Conservation (phyloP, 75 land plant genomes). For the Ceratopteris richardii region DNA sequence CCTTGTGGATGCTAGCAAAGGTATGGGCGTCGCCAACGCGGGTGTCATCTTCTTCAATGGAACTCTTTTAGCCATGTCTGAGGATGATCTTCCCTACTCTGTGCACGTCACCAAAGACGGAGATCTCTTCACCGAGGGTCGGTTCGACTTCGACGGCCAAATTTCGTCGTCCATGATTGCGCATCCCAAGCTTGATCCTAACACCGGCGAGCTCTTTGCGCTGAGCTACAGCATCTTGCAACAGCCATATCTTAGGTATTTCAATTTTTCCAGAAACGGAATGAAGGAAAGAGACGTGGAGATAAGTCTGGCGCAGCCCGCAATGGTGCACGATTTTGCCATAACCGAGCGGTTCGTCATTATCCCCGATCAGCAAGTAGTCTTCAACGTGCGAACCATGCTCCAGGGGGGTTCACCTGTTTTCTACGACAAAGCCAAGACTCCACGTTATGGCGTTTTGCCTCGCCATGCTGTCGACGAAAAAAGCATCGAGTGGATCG, state of each 20-base stretch:
- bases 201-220: conserved; percentile 56
- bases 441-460: conserved; percentile 59
- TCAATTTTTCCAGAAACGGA: conserved; percentile 46
- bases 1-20: conserved; percentile 32
- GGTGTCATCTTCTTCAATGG: conserved; percentile 73
- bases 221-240: conserved; percentile 74
- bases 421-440: conserved; percentile 53
- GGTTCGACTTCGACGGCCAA: conserved; percentile 63
- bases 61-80: conserved; percentile 82
- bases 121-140: conserved; percentile 64
- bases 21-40: conserved; percentile 84
- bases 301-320: conserved; percentile 49
- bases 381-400: conserved; percentile 70
- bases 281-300: conserved; percentile 56
- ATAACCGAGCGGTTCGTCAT: conserved; percentile 71
- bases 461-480: conserved; percentile 40
- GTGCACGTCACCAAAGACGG: conserved; percentile 47
- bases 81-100: conserved; percentile 81
- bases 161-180: conserved; percentile 71
- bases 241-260: conserved; percentile 61
- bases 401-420: conserved; percentile 81
- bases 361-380: conserved; percentile 87
- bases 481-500: conserved; percentile 53
- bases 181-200: conserved; percentile 80
- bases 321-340: conserved; percentile 95